These are phyloP conservation scores for Trichoderma lentiforme DNA, from an alignment of 2,329 filamentous ascomycete genomes.

Conservation along the genomic window DNA sequence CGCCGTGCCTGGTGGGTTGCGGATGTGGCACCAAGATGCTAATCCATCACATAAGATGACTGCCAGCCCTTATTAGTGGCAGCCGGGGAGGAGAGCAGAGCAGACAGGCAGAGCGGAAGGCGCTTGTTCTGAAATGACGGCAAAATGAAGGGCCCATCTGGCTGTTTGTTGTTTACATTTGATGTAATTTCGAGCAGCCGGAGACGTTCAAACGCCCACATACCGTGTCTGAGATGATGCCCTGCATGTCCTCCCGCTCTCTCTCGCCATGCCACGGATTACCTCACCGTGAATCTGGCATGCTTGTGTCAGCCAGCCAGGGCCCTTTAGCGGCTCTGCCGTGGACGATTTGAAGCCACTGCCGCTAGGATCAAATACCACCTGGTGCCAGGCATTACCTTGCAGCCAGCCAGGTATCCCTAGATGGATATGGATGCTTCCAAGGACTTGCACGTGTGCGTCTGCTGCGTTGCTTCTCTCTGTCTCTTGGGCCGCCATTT, in stretches of 20 bases:
- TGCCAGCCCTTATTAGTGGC: constrained; percentile 1
- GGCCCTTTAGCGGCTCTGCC: background rate
- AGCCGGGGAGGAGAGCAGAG: background rate
- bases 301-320: background rate
- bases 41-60: constrained; percentile 7
- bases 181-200: background rate
- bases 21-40: constrained; percentile 16
- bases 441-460: background rate
- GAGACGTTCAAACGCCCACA: background rate
- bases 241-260: background rate
- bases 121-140: background rate
- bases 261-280: background rate
- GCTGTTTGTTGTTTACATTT: background rate
- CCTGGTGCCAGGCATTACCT: background rate
- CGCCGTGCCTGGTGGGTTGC: constrained; percentile 7
- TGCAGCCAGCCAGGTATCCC: background rate
- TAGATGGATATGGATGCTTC: background rate
- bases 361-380: background rate
- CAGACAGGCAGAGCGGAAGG: background rate
- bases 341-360: background rate
- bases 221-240: background rate
- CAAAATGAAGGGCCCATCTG: background rate
- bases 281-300: background rate
- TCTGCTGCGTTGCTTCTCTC: background rate
- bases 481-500: background rate